Conservation (phyloP, 257 asterid genomes). For the Handroanthus guayacan region DNA sequence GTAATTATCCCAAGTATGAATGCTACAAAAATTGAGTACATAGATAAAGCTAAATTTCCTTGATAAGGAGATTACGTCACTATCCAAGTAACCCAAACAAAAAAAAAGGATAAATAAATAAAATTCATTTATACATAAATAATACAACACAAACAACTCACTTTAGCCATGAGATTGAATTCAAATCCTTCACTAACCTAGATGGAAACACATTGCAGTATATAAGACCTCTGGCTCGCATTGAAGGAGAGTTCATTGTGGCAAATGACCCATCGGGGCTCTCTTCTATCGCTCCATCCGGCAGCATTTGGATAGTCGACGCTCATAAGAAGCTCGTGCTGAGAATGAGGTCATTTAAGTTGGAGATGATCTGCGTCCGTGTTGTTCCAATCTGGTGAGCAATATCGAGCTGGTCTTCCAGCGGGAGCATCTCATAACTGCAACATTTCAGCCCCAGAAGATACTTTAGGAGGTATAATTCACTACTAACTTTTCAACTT, state of each 20-base stretch:
- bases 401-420: slow-evolving; percentile 84
- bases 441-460: slow-evolving; percentile 21
- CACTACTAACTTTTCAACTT: too few relatives aligned
- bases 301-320: not conserved
- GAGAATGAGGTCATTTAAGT: slow-evolving; percentile 79
- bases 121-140: not conserved
- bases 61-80: too few relatives aligned
- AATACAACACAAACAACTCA: too few relatives aligned
- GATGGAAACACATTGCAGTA: not conserved
- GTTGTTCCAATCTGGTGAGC: slow-evolving; percentile 96
- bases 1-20: too few relatives aligned
- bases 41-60: too few relatives aligned
- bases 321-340: slow-evolving; percentile 82
- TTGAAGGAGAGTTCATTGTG: not conserved
- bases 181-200: not conserved
- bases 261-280: not conserved
- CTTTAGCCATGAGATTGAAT: not conserved
- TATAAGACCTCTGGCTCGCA: not conserved
- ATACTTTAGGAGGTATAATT: slow-evolving; percentile 1
- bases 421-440: slow-evolving; percentile 87
- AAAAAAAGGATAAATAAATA: too few relatives aligned
- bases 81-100: too few relatives aligned
- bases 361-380: slow-evolving; percentile 78
- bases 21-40: too few relatives aligned
- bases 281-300: too few relatives aligned